These are phyloP conservation scores for Lyophyllum decastes DNA, from an alignment of 768 basidiomycete species.

Conservation along the genomic window DNA sequence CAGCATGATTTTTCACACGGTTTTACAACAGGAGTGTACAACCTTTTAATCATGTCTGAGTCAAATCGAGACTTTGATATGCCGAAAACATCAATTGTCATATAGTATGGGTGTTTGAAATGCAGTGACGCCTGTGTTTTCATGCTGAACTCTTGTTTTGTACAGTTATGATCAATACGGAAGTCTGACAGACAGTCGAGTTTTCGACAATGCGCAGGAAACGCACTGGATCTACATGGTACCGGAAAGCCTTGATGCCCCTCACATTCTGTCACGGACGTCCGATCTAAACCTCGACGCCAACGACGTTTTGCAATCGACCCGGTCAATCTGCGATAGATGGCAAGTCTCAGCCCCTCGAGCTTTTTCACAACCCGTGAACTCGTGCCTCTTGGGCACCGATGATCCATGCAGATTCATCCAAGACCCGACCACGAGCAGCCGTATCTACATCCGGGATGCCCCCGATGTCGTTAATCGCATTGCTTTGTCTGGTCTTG, in stretches of 20 bases:
- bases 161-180: constrained; percentile 62
- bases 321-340: constrained; percentile 40
- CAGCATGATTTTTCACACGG: constrained; percentile 46
- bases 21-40: constrained; percentile 58
- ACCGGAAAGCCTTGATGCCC: constrained; percentile 56
- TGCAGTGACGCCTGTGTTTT: neutral
- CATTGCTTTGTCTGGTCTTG: constrained; percentile 34
- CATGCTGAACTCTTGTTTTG: neutral
- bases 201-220: constrained; percentile 46
- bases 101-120: constrained; percentile 47
- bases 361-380: constrained; percentile 37
- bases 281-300: constrained; percentile 31
- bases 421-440: constrained; percentile 63
- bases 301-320: constrained; percentile 48
- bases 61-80: constrained; percentile 61
- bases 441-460: constrained; percentile 58
- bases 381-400: constrained; percentile 49
- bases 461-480: constrained; percentile 59
- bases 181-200: constrained; percentile 61
- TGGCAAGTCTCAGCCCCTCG: constrained; percentile 44
- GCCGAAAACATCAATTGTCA: constrained; percentile 56
- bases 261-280: constrained; percentile 45
- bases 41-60: constrained; percentile 65
- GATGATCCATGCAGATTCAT: constrained; percentile 42
- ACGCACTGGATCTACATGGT: constrained; percentile 65